Evolutionary conservation across 768 basidiomycete genomes (phyloP).

Genomic region (Boletus huronensis): DNA sequence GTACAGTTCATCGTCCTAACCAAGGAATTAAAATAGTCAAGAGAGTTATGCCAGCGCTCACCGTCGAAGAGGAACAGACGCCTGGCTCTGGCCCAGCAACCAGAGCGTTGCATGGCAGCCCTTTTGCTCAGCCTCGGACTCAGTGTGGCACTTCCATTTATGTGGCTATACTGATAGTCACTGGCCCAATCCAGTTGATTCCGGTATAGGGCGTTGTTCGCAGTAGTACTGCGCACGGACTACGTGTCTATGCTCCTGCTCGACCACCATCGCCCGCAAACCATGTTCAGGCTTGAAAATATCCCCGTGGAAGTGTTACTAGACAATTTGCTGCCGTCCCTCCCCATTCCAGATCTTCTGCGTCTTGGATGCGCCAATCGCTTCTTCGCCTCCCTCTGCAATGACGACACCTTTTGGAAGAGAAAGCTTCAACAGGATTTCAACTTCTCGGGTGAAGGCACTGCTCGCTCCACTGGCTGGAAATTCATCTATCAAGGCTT

Average conservation of each 20-base stretch:
- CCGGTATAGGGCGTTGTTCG: constrained; percentile 1
- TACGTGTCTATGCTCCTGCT: constrained; percentile 1
- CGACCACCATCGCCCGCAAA: not conserved
- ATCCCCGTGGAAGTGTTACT: constrained; percentile 76
- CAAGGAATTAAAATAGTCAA: not conserved
- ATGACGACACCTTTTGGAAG: constrained; percentile 81
- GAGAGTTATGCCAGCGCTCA: not conserved
- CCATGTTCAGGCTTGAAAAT: constrained; percentile 43
- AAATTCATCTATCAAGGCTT: constrained; percentile 75
- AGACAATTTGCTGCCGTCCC: constrained; percentile 62
- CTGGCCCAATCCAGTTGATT: constrained; percentile 14
- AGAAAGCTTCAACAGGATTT: constrained; percentile 64
- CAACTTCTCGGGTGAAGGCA: constrained; percentile 70
- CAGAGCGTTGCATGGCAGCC: not conserved
- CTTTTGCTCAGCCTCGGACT: no score
- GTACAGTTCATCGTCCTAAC: not conserved
- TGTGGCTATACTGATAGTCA: constrained; percentile 26
- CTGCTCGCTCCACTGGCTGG: constrained; percentile 76
- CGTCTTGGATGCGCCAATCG: constrained; percentile 60
- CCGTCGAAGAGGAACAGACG: not conserved
- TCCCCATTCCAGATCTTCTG: constrained; percentile 54
- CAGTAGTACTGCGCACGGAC: constrained; percentile 5
- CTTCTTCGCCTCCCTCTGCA: constrained; percentile 55
- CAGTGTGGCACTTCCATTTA: not conserved
- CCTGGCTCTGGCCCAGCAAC: not conserved